Conservation (phyloP, 1,284 basidiomycete genomes). For the Termitomyces sp. region DNA sequence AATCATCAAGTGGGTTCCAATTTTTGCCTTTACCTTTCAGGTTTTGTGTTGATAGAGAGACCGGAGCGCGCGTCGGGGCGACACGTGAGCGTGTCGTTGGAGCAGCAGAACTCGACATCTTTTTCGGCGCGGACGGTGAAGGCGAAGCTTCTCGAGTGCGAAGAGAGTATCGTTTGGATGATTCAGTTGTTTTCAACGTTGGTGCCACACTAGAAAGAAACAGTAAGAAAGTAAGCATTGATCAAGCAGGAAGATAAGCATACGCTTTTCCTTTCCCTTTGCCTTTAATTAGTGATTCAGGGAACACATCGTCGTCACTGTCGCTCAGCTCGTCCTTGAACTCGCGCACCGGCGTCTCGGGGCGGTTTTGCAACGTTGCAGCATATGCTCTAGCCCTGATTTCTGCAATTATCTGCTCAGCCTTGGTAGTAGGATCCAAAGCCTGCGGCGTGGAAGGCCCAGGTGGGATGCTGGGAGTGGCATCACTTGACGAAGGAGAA, state of each 20-base stretch:
- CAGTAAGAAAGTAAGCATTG: neutral
- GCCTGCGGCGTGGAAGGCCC: constrained; percentile 25
- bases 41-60: neutral
- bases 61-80: constrained; percentile 3
- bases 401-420: constrained; percentile 53
- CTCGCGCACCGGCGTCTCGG: constrained; percentile 29
- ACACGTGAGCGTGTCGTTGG: constrained; percentile 7
- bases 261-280: constrained; percentile 14
- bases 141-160: constrained; percentile 9
- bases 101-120: neutral
- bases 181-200: neutral
- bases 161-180: constrained; percentile 7
- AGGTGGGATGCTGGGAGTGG: constrained; percentile 7
- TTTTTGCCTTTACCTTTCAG: constrained; percentile 11
- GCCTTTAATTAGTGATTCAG: constrained; percentile 14
- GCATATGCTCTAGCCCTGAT: constrained; percentile 54
- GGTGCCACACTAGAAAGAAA: neutral
- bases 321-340: constrained; percentile 44
- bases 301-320: constrained; percentile 44
- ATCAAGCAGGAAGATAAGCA: neutral
- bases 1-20: constrained; percentile 45
- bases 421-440: constrained; percentile 43
- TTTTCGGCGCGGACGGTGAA: constrained; percentile 6
- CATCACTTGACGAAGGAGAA: constrained; percentile 6
- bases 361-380: constrained; percentile 36